Conservation (phyloP, 2,329 filamentous ascomycete genomes). For the Epicoccum sorghinum region DNA sequence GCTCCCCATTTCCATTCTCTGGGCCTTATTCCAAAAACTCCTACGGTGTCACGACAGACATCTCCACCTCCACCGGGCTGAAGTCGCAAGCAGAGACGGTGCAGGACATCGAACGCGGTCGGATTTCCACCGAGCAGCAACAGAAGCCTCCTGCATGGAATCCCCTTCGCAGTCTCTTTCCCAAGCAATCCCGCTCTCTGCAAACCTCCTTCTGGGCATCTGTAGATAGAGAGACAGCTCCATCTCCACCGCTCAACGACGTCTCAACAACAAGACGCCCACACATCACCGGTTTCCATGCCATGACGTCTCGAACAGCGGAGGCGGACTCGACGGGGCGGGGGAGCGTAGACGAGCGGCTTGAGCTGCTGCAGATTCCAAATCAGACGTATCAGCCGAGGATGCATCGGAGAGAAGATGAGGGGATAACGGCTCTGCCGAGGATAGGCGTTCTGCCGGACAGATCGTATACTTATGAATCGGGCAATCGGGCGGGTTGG, state of each 20-base stretch:
- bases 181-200: no score
- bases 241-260: no score
- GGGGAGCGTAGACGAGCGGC: neutral
- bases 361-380: slow-evolving; percentile 2
- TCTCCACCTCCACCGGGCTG: neutral
- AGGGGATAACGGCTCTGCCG: neutral
- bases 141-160: neutral
- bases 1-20: neutral
- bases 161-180: neutral
- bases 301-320: neutral
- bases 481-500: no score
- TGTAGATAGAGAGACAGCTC: no score
- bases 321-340: neutral
- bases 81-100: neutral
- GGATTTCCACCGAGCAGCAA: neutral
- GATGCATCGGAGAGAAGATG: neutral
- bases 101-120: neutral
- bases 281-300: neutral
- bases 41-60: neutral
- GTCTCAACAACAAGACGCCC: neutral
- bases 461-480: neutral
- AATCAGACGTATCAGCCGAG: neutral
- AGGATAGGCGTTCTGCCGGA: neutral
- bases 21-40: neutral
- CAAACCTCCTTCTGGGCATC: no score